A percentile compares a stretch with the other conserved stretches of the same genome.
phyloP scores from a whole-genome alignment of 2,329 filamentous ascomycete genomes.

The Neopestalotiopsis rosae region DNA sequence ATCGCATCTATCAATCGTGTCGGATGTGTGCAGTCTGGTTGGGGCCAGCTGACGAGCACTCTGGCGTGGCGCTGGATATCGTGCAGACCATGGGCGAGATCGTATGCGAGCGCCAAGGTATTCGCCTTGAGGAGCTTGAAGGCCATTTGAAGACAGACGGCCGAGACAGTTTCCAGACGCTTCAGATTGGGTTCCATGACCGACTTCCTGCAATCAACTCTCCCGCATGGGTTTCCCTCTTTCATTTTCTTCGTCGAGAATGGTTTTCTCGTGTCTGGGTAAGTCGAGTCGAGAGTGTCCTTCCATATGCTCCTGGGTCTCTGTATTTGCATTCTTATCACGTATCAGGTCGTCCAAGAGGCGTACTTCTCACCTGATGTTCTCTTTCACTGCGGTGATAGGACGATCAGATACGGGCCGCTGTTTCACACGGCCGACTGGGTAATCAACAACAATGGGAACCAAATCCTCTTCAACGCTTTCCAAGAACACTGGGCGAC shows the following conservation, averaged over 20 bases:
- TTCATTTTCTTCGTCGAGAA: neutral
- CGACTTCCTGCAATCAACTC: conserved; percentile 1
- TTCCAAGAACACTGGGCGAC: too few species aligned
- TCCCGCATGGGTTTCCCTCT: conserved; percentile 8
- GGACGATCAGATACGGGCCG: conserved; percentile 9
- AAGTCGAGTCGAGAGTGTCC: neutral
- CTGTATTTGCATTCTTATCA: neutral
- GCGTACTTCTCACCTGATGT: conserved; percentile 12
- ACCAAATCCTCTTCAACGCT: too few species aligned
- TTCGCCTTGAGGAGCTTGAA: neutral
- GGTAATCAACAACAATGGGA: conserved; percentile 4
- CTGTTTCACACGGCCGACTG: conserved; percentile 15
- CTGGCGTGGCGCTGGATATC: conserved; percentile 13
- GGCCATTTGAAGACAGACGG: neutral
- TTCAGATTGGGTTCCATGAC: neutral
- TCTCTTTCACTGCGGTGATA: conserved; percentile 15
- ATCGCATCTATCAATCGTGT: conserved; percentile 19
- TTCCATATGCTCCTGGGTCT: neutral
- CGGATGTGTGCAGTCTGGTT: conserved; percentile 16
- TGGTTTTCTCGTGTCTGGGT: conserved; percentile 17
- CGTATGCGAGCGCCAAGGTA: neutral
- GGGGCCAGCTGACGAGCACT: neutral
- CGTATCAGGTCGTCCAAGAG: conserved; percentile 12
- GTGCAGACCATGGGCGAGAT: neutral
- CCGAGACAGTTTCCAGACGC: neutral